phyloP scores from a whole-genome alignment of 2,329 filamentous ascomycete species.

The Pyricularia sp. region DNA sequence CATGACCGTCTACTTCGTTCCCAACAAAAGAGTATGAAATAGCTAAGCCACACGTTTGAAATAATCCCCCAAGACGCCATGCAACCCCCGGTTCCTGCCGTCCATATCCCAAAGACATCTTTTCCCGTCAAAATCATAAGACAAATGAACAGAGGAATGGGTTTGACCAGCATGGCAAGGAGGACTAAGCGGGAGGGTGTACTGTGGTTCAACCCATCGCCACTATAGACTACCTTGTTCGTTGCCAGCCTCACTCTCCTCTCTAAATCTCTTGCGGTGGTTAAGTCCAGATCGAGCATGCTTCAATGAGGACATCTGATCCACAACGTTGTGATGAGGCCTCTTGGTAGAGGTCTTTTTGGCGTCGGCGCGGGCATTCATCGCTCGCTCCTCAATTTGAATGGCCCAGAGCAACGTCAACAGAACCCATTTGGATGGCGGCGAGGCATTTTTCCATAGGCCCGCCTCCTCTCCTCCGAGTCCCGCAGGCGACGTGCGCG shows the following conservation, averaged over 20 bases:
- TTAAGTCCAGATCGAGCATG: conserved; percentile 6
- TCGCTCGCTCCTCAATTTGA: conserved; percentile 29
- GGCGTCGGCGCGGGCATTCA: conserved; percentile 13
- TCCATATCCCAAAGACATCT: not conserved
- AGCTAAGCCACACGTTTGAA: not conserved
- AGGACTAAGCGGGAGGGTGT: not conserved
- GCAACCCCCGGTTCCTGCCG: not conserved
- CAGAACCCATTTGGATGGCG: conserved; percentile 38
- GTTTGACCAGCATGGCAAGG: not conserved
- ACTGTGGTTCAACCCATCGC: not conserved
- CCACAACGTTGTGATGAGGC: not conserved
- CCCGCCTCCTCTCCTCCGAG: not conserved
- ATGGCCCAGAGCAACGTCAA: conserved; percentile 38
- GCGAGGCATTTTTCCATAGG: conserved; percentile 11
- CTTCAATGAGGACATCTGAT: conserved; percentile 12
- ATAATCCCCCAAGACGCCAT: not conserved
- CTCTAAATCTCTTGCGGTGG: conserved; percentile 9
- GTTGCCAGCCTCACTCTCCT: not conserved
- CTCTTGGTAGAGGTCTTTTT: not conserved
- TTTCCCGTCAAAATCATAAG: not conserved
- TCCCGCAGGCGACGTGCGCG: not conserved
- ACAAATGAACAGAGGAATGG: not conserved
- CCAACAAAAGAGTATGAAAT: conserved; percentile 3
- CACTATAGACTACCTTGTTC: not conserved
- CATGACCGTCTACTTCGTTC: not conserved